These are phyloP conservation scores for Phytophthora rubi DNA, from an alignment of 352 stramenopile species.

Conservation along the genomic window DNA sequence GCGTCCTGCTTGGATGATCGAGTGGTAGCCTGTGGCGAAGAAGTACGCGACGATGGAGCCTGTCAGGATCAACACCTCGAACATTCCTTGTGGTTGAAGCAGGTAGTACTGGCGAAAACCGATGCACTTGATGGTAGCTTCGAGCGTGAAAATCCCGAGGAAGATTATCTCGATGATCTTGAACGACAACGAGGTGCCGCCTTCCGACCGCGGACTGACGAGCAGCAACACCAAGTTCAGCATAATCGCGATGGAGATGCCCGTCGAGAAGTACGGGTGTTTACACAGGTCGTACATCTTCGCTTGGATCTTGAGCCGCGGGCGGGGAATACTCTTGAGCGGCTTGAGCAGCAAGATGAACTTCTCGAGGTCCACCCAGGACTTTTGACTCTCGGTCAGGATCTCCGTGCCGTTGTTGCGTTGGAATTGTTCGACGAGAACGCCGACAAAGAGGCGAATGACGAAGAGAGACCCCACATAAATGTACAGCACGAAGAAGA, in stretches of 20 bases:
- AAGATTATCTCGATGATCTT: conserved; percentile 77
- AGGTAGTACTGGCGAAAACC: conserved; percentile 75
- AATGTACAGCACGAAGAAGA: conserved; percentile 82
- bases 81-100: conserved; percentile 53
- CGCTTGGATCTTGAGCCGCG: conserved; percentile 33
- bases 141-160: conserved; percentile 59
- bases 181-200: conserved; percentile 41
- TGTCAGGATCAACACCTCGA: conserved; percentile 67
- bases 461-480: conserved; percentile 83
- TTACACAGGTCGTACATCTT: conserved; percentile 66
- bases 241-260: conserved; percentile 66
- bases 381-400: conserved; percentile 78
- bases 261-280: conserved; percentile 60
- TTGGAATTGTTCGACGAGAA: conserved; percentile 86
- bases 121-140: conserved; percentile 65
- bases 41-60: conserved; percentile 76
- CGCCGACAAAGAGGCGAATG: conserved; percentile 79
- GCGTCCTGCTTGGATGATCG: conserved; percentile 70
- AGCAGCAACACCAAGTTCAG: conserved; percentile 77
- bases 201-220: conserved; percentile 52
- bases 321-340: conserved; percentile 59
- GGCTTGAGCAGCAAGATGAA: conserved; percentile 79
- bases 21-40: conserved; percentile 63
- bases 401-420: conserved; percentile 86
- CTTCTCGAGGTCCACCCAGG: conserved; percentile 83